Percentiles rank a stretch among this genome's conserved stretches.
Conservation (phyloP, 345 rosid species). For the Lagerstroemia speciosa region DNA sequence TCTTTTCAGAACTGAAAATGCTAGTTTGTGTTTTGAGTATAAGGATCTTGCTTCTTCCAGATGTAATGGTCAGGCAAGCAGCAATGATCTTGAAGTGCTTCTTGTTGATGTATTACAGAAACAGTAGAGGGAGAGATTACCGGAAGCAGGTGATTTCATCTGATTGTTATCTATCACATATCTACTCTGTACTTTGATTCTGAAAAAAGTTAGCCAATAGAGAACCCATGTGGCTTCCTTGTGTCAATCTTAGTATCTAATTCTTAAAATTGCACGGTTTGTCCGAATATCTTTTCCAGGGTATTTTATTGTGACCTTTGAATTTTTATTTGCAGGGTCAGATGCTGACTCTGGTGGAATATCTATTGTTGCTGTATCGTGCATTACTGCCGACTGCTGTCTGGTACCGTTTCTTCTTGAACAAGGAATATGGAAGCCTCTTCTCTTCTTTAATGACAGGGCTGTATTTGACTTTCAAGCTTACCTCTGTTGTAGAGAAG, state of each 20-base stretch:
- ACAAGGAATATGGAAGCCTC: conserved; percentile 80
- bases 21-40: neutral
- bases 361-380: conserved; percentile 61
- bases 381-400: conserved; percentile 75
- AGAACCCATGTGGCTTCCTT: neutral
- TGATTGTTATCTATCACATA: neutral
- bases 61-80: conserved; percentile 86
- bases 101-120: conserved; percentile 82
- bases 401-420: conserved; percentile 87
- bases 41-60: conserved; percentile 29
- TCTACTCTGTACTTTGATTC: neutral
- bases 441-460: conserved; percentile 80
- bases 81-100: conserved; percentile 84
- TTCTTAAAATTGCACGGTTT: neutral
- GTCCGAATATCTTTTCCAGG: too few species aligned
- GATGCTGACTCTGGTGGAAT: conserved; percentile 67
- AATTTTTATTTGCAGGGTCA: conserved; percentile 46
- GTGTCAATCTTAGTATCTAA: neutral
- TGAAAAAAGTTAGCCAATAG: neutral
- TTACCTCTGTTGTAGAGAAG: conserved; percentile 76
- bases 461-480: conserved; percentile 68
- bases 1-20: neutral
- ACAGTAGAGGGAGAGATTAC: conserved; percentile 87
- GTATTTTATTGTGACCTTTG: neutral
- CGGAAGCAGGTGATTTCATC: conserved; percentile 66